Conservation (phyloP, 2,329 filamentous ascomycete genomes). For the Verticillium nonalfalfae region DNA sequence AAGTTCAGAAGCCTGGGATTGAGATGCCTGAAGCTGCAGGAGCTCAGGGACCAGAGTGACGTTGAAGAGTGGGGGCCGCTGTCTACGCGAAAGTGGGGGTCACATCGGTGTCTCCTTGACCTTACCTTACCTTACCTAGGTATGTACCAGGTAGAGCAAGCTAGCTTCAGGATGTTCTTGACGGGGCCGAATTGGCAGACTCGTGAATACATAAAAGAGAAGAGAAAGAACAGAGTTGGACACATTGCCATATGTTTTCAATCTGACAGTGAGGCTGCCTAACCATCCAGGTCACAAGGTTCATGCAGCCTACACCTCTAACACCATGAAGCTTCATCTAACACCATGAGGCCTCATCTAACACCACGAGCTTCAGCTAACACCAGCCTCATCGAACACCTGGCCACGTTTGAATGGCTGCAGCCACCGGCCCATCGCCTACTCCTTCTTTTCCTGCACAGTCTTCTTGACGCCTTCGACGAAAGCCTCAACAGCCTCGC, state of each 20-base stretch:
- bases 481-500: conserved; percentile 85
- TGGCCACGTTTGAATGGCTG: not conserved
- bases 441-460: conserved; percentile 51
- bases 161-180: too few relatives aligned
- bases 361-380: too few relatives aligned
- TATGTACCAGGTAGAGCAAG: too few relatives aligned
- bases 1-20: not conserved
- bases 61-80: not conserved
- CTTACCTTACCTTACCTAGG: too few relatives aligned
- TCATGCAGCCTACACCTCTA: too few relatives aligned
- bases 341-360: not conserved
- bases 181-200: too few relatives aligned
- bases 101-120: not conserved
- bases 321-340: not conserved
- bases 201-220: too few relatives aligned
- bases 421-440: not conserved
- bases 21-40: not conserved
- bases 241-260: too few relatives aligned
- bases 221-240: too few relatives aligned
- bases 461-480: conserved; percentile 80
- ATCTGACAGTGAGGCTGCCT: too few relatives aligned
- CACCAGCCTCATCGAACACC: not conserved
- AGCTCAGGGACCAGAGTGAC: not conserved
- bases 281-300: too few relatives aligned
- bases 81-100: not conserved